Conservation (phyloP, 805 yeast species). For the Candida chilensis region DNA sequence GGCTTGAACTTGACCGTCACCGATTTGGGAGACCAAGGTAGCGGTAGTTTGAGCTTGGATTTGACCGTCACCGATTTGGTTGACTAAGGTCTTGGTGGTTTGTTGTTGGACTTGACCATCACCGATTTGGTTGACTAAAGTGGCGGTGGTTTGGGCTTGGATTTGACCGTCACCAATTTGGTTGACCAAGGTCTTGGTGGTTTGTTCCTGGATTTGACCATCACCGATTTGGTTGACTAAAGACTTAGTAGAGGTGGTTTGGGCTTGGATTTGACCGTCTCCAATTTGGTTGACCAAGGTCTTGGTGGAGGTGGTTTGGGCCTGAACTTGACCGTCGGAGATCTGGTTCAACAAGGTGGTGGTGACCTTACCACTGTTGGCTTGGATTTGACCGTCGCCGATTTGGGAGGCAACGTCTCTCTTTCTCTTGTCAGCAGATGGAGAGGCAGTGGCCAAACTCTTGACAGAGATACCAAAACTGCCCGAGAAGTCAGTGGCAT, state of each 20-base stretch:
- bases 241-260: conserved; percentile 21
- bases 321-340: neutral
- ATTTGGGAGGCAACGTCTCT: conserved; percentile 9
- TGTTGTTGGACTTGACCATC: conserved; percentile 24
- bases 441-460: conserved; percentile 32
- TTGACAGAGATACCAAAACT: conserved; percentile 64
- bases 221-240: conserved; percentile 50
- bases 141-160: conserved; percentile 25
- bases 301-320: conserved; percentile 8
- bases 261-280: conserved; percentile 32
- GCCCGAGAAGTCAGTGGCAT: conserved; percentile 43
- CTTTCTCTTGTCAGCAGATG: too few species aligned
- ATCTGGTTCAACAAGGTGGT: neutral
- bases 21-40: conserved; percentile 13
- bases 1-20: conserved; percentile 36
- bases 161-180: conserved; percentile 34
- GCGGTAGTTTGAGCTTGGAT: conserved; percentile 22
- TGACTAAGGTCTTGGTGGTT: conserved; percentile 7
- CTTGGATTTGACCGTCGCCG: conserved; percentile 7
- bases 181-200: conserved; percentile 24
- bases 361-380: too few species aligned
- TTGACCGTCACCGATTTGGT: conserved; percentile 9
- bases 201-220: conserved; percentile 50
- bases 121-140: conserved; percentile 30
- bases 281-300: conserved; percentile 30